phyloP scores from a whole-genome alignment of 192 early-diverging fungal genomes.

The Coemansia biformis region DNA sequence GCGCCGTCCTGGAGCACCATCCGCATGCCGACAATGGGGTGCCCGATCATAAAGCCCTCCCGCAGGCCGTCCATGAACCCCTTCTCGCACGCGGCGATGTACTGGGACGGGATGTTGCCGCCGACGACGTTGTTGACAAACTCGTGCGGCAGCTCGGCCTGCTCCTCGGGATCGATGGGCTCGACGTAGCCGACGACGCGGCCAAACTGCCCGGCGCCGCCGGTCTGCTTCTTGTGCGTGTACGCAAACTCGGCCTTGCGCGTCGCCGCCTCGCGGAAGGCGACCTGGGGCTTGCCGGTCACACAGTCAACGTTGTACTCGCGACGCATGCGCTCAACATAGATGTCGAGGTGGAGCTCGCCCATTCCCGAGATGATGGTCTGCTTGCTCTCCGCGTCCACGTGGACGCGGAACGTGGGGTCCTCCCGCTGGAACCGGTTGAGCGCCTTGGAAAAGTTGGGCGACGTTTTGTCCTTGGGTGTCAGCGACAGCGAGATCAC shows the following conservation, averaged over 20 bases:
- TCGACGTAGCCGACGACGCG: constrained; percentile 89
- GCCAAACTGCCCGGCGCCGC: constrained; percentile 94
- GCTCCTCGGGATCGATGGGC: constrained; percentile 60
- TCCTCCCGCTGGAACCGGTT: constrained; percentile 82
- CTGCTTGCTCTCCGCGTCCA: constrained; percentile 76
- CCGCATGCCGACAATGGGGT: constrained; percentile 78
- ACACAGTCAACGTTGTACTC: constrained; percentile 95
- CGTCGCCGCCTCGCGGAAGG: constrained; percentile 92
- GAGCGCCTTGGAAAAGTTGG: constrained; percentile 63
- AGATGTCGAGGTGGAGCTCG: constrained; percentile 83
- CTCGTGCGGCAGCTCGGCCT: constrained; percentile 59
- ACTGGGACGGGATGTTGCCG: constrained; percentile 90
- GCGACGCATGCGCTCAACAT: constrained; percentile 97
- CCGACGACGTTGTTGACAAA: constrained; percentile 86
- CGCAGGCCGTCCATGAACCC: constrained; percentile 86
- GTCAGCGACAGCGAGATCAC: constrained; percentile 92
- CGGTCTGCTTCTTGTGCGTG: constrained; percentile 98
- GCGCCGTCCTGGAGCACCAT: constrained; percentile 90
- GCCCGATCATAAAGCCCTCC: constrained; percentile 89
- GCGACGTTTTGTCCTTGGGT: constrained; percentile 84
- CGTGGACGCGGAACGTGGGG: constrained; percentile 78
- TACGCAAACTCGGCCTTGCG: constrained; percentile 76
- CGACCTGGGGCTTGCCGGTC: constrained; percentile 96
- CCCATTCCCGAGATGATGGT: constrained; percentile 89
- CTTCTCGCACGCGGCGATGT: constrained; percentile 93